Conservation (phyloP, 2,329 filamentous ascomycete genomes). For the Lizonia empirigonia region DNA sequence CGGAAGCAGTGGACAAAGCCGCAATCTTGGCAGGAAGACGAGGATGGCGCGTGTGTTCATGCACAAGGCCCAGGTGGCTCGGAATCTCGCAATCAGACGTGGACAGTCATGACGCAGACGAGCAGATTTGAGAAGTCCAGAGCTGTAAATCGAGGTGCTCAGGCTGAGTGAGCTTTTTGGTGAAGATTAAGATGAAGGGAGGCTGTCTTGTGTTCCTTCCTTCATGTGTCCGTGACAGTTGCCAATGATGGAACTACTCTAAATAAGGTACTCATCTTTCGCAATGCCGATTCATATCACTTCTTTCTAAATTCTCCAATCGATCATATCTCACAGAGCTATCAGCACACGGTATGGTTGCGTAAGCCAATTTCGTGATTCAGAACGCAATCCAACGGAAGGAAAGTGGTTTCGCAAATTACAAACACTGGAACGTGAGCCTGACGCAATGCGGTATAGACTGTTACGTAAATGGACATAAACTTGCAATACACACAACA, state of each 20-base stretch:
- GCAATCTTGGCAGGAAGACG: neutral
- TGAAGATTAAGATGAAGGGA: neutral
- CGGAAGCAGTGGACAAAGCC: neutral
- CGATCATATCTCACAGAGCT: no score
- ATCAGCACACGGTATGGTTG: no score
- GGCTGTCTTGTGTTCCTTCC: neutral
- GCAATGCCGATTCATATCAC: neutral
- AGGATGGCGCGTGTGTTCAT: neutral
- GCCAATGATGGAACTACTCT: neutral
- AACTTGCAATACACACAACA: no score
- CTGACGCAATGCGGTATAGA: no score
- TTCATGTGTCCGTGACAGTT: neutral
- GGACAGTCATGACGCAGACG: no score
- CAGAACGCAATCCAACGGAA: no score
- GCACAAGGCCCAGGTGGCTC: neutral
- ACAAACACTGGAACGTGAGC: no score
- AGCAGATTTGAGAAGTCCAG: neutral
- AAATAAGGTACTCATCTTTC: neutral
- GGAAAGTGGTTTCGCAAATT: no score
- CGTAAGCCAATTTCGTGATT: no score
- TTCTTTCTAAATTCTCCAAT: no score
- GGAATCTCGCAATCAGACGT: neutral
- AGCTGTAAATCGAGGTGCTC: neutral
- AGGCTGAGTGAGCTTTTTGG: neutral
- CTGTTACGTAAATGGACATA: no score